Evolutionary conservation across 2,329 filamentous ascomycete genomes (phyloP), one percentile per base, ranked within the genome.

Genomic region (Emmonsia crescens): DNA sequence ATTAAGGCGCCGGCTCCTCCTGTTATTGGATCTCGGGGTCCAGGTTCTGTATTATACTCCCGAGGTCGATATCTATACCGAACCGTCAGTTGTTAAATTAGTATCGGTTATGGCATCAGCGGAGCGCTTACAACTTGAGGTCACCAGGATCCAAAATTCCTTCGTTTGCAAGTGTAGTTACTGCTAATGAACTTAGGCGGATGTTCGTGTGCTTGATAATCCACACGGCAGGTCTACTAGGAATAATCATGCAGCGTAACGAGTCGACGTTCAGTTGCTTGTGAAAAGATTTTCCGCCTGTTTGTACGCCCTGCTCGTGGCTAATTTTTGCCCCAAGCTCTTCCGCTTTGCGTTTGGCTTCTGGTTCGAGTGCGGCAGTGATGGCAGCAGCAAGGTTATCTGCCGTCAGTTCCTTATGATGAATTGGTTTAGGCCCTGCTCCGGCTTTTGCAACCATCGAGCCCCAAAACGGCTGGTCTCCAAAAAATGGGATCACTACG

Each of bases 401-500:
- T 0, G 82, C 79, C 0, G 83, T 90, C 44, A 92, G 74, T 36
- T 85, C 78, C 66, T 87, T 87, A 71, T 87, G 84, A 0, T 86
- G 86, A 57, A 91, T 84, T 0, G 89, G 88, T 0, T 79, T 74
- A 0, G 89, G 88, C 0, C 89, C 89, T 5, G 89, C 89, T 10
- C 88, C 87, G 6, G 89, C 87, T 62, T 79, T 81, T 0, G 85
- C 82, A 46, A 91, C 84, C 82, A 92, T 91, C 10, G 85, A 80
- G 8, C 89, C 89, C 89, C 89, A 92, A 69, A 92, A 93, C 0
- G 87, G 87, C 72, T 93, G 89, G 67, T 93, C 89, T 1, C 89
- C 89, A 69, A 92, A 96, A 76, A 96, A 96, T 0, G 91, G 91
- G 0, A 96, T 85, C 2, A 96, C 82, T 1, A 94, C 83, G 0